A percentile compares a stretch with the other conserved stretches of the same genome.
Evolutionary conservation across 208 protist genomes (phyloP).

Genomic region (Acanthamoeba sp.): DNA sequence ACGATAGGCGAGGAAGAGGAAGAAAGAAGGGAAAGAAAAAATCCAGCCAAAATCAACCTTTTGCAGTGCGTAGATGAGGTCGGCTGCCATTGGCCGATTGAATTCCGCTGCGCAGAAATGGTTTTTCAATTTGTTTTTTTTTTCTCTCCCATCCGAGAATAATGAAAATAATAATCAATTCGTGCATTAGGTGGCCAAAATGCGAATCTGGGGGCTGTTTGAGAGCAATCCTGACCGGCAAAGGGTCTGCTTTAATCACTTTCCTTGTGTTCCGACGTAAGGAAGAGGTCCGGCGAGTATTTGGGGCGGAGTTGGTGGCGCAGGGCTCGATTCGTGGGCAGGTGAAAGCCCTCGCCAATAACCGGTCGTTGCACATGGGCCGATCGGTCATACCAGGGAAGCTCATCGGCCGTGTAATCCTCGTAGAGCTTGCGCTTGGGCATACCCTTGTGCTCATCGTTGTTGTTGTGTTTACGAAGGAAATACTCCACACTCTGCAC

Average conservation of each 20-base stretch:
- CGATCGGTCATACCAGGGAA: neutral
- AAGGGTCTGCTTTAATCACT: too few relatives aligned
- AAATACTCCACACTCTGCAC: constrained; percentile 32
- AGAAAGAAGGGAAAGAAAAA: constrained; percentile 42
- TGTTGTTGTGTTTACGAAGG: constrained; percentile 10
- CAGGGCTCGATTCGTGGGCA: neutral
- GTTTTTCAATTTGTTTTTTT: too few relatives aligned
- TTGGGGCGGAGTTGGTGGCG: neutral
- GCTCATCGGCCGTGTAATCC: neutral
- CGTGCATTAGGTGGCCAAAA: too few relatives aligned
- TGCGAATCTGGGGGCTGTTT: neutral
- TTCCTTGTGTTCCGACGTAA: neutral
- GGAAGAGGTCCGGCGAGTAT: constrained; percentile 2
- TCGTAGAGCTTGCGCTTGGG: constrained; percentile 51
- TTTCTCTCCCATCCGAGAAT: too few relatives aligned
- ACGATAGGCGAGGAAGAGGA: constrained; percentile 8
- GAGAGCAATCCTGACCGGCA: too few relatives aligned
- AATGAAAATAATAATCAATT: too few relatives aligned
- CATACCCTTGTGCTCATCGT: neutral
- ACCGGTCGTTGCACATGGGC: neutral
- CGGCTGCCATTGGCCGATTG: neutral
- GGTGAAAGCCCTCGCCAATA: neutral
- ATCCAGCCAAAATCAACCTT: constrained; percentile 25
- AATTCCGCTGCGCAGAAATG: too few relatives aligned
- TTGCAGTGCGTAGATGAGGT: too few relatives aligned